Evolutionary conservation across 139 green algal genomes (phyloP), one percentile per base, ranked within the genome.

Genomic region (Chlorella sp.): DNA sequence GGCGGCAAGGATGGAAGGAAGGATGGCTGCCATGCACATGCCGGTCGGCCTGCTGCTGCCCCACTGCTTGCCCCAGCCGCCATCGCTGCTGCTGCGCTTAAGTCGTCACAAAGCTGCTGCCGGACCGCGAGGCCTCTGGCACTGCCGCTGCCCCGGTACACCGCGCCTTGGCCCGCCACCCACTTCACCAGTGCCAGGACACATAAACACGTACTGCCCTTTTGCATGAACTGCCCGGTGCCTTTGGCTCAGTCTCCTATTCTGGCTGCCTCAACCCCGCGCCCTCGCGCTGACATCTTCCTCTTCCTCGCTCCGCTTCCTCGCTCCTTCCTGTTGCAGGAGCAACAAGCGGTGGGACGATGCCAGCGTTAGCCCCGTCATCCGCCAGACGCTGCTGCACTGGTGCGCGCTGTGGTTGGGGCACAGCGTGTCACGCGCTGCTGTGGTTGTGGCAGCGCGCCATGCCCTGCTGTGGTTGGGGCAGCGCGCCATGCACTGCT

Each of bases 371-470:
- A 93, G 87, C 26, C 93, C 93, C 28, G 92, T 95, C 48, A 88
- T 95, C 32, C 53, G 93, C 32, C 93, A 95, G 83, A 94, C 92
- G 0, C 86, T 95, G 86, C 87, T 95, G 81, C 93, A 95, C 79
- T 95, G 87, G 86, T 90, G 86, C 30, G 86, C 1, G 83, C 40
- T 18, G 68, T 57, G 71, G 16, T 61, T 14, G 40, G 22, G 66
- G 69, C 42, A n/a, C n/a, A n/a, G n/a, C n/a, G n/a, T n/a, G n/a
- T n/a, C n/a, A 30, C 7, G 36, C 2, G 21, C 28, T 79, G 34
- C 48, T 19, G 5, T 28, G 37, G 39, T 34, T 42, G 14, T 88
- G 22, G 26, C 32, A 48, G 12, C 16, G 21, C 40, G 5, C 39
- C 77, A n/a, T 1, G 36, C 77, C 4, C 77, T 61, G 77, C 36